These are phyloP conservation scores for Hansenula sp. DNA, from an alignment of 1,139 yeast genomes.

Conservation along the genomic window DNA sequence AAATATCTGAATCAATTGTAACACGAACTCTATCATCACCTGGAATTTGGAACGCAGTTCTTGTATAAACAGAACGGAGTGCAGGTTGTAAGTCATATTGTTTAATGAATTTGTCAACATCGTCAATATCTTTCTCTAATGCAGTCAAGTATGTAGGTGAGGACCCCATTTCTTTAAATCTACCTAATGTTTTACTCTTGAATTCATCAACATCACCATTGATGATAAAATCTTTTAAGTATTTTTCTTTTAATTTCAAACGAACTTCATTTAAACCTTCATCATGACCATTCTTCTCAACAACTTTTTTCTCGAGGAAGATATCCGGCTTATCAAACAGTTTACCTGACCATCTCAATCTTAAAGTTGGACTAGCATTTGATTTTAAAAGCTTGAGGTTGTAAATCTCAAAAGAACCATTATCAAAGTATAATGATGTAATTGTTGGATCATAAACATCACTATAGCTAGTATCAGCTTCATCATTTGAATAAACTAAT, in stretches of 20 bases:
- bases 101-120: constrained; percentile 58
- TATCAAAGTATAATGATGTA: constrained; percentile 86
- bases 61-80: constrained; percentile 77
- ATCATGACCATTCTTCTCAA: constrained; percentile 55
- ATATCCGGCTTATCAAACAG: constrained; percentile 73
- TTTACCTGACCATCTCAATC: constrained; percentile 90
- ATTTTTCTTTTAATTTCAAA: constrained; percentile 73
- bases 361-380: constrained; percentile 69
- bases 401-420: constrained; percentile 75
- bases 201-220: constrained; percentile 39
- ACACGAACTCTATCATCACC: constrained; percentile 92
- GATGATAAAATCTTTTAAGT: constrained; percentile 57
- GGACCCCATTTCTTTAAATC: constrained; percentile 54
- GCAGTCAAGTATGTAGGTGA: constrained; percentile 45
- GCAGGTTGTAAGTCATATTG: constrained; percentile 76
- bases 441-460: constrained; percentile 73
- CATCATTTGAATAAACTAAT: constrained; percentile 59
- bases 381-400: constrained; percentile 73
- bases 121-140: constrained; percentile 49
- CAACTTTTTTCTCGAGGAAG: constrained; percentile 70
- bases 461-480: constrained; percentile 28
- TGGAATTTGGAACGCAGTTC: constrained; percentile 97
- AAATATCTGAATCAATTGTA: constrained; percentile 82
- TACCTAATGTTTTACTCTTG: constrained; percentile 43
- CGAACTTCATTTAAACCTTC: constrained; percentile 40